phyloP scores from a whole-genome alignment of 2,329 filamentous ascomycete species.

The Colletotrichum liriopes region DNA sequence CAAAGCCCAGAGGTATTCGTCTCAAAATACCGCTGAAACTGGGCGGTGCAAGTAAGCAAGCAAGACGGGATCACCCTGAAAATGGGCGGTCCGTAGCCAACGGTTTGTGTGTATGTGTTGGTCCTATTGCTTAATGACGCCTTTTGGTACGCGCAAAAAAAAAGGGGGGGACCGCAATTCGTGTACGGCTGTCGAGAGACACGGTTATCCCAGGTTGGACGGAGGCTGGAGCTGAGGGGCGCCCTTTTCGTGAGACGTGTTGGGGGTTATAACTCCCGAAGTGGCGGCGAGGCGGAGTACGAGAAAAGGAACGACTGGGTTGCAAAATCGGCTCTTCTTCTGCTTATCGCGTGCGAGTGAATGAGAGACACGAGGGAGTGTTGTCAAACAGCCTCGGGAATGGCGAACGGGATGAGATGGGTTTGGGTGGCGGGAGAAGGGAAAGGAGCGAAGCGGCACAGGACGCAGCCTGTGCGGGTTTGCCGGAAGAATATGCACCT shows the following conservation, averaged over 20 bases:
- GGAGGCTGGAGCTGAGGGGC: conserved; percentile 15
- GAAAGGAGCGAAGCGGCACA: conserved; percentile 35
- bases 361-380: conserved; percentile 28
- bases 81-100: conserved; percentile 31
- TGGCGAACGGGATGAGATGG: conserved; percentile 20
- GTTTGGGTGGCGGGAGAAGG: background rate
- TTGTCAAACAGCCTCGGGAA: conserved; percentile 35
- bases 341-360: conserved; percentile 7
- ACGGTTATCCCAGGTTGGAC: conserved; percentile 34
- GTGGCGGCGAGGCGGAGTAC: conserved; percentile 30
- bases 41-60: conserved; percentile 43
- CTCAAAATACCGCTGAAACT: conserved; percentile 43
- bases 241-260: conserved; percentile 26
- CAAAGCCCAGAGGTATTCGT: conserved; percentile 38
- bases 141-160: conserved; percentile 6
- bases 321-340: conserved; percentile 2
- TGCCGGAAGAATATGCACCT: conserved; percentile 25
- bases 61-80: conserved; percentile 33
- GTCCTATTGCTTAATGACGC: conserved; percentile 13
- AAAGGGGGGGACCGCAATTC: conserved; percentile 30
- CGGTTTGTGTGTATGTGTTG: conserved; percentile 14
- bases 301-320: conserved; percentile 26
- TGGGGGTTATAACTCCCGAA: conserved; percentile 9
- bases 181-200: conserved; percentile 28
- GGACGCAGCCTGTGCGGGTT: conserved; percentile 28